Base-by-base conservation (phyloP, 495 filamentous ascomycete species). In the Penicillium riverlandense region DNA sequence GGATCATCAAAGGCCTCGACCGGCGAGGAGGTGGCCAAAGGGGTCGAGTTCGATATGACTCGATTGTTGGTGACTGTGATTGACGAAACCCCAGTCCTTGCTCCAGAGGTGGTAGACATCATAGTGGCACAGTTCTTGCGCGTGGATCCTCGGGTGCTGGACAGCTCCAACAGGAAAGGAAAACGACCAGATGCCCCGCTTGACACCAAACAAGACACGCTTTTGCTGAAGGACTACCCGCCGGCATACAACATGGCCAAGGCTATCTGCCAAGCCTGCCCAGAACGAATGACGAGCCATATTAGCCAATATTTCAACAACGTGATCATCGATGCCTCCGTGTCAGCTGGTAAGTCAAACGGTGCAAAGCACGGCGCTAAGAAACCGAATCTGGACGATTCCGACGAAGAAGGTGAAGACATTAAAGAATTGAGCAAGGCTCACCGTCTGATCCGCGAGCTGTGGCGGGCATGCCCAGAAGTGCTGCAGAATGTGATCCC, bases 291-390 rank as follows among this genome's bases (percentile, higher is more conserved):
- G 91, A 83, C 88, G 1, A 82, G 89, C 38, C 84, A 89, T 52
- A 83, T 96, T 43, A 90, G 88, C 50, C 90, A 94, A 57, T 99
- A 96, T 58, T 99, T 99, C 65, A 92, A 90, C 61, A 88, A 96
- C 45, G 88, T 97, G 15, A 91, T 99, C 42, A 79, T 96, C 37
- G 87, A 96, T 53, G 83, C 86, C 10, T 88, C 91, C 1, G 75
- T 79, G 2, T 55, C 60, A 1, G 61, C 58, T 7, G 53, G 45
- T 29, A 42, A 52, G 42, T 40, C 60, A 11, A 69, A 74, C 13
- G 61, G 62, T 5, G 50, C 56, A 65, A 84, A 72, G 69, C 68
- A 54, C 28, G 57, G 55, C 28, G 55, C 67, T 40, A 64, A 70
- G 40, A 74, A 66, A 52, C 59, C 65, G 11, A 75, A 73, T 35